Evolutionary conservation across 1,284 basidiomycete species (phyloP), one percentile per base, ranked within the genome.

Genomic region (Pisolithus thermaeus): DNA sequence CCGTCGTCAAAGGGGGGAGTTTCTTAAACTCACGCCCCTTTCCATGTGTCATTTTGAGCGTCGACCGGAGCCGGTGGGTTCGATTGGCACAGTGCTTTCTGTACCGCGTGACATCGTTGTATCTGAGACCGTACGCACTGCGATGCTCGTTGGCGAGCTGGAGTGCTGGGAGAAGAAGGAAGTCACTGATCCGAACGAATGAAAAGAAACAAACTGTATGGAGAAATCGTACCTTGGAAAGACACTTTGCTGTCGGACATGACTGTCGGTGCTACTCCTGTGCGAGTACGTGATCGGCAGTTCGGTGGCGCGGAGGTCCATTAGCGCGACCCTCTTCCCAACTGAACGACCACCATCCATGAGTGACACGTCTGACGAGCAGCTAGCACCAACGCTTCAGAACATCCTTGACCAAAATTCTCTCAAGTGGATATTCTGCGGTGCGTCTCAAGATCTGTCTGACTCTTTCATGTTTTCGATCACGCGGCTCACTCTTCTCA

Each of bases 371-470:
- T 68, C 75, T 51, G 68, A 76, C 38, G 81, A 85, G 61, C 73
- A 72, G 7, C 74, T 92, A 45, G 79, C 82, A 20, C 84, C 92
- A 28, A 93, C 90, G 3, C 79, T 96, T 14, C 90, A 94, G 74
- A 96, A 95, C 64, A 76, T 96, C 47, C 73, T 96, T 27, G 92
- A 95, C 67, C 92, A 96, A 70, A 85, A 81, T 61, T 84, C 85
- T 32, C 72, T 95, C 57, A 95, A 94, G 69, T 96, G 92, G 92
- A 96, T 96, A 67, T 96, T 96, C 69, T 96, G 92, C 66, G 92
- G 92, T 83, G 70, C 56, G 87, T 80, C 43, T 23, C 30, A 22
- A 22, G 25, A 14, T 46, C n/a, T 9, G 27, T 18, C 32, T 11
- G 22, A 16, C 16, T 12, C 35, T 42, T 27, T 27, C 25, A 4